Base-by-base conservation (phyloP, 2,329 filamentous ascomycete species). In the Fusarium mundagurra region DNA sequence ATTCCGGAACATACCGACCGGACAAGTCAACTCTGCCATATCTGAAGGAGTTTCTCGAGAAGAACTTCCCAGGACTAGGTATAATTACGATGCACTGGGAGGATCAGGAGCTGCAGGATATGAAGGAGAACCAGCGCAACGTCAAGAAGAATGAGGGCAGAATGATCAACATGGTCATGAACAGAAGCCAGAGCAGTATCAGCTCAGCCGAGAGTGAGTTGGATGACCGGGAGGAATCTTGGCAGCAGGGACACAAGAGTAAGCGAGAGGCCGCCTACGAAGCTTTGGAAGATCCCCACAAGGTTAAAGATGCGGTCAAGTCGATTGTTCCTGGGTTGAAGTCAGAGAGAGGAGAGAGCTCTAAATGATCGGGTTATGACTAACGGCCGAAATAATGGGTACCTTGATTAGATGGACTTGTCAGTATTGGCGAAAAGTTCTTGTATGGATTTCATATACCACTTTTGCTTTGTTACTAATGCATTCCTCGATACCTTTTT, bases 1-100 rank as follows among this genome's bases (percentile, higher is more conserved):
- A 98, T 82, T 94, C 92, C 62, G 96, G 96, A 17, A 98, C 96
- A 1, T 98, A 98, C 82, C 90, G 96, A 1, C 96, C 96, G 0
- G 94, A 97, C 79, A 92, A 93, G 64, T 88, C 91, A 17, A 87
- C 94, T 16, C 88, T 98, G 3, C 93, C 93, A 0, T 81, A 91
- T 2, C 86, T 98, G 3, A 91, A 92, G 60, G 79, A 86, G 17
- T 97, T 94, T 79, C 83, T 98, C 5, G 84, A 91, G 38, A 82
- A 82, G 31, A 94, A 96, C 74, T 91, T 98, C 39, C 93, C 94
- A 0, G 94, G 94, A 1, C 84, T 98, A 2, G 90, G 92, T 59
- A 86, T 98, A 51, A 86, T 91, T 1, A 90, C 90, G 0, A 89
- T 96, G 76, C 92, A 95, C 79, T 97, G 94, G 84, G 94, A 94